Percentiles rank a stretch among this genome's conserved stretches.
Evolutionary conservation across 306 rosid genomes (phyloP).

Genomic region (Prunus mira): DNA sequence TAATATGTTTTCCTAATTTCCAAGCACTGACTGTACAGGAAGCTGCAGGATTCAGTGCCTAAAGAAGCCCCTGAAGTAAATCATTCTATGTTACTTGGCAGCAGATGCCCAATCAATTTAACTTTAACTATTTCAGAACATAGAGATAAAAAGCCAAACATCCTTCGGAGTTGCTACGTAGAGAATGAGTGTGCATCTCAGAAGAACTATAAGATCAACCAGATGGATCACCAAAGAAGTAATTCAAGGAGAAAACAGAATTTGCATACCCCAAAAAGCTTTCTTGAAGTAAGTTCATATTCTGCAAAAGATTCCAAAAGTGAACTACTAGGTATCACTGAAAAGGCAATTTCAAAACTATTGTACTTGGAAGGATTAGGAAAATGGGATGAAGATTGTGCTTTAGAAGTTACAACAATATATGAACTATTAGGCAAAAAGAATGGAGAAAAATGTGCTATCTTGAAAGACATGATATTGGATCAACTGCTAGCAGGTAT

Average conservation of each 20-base stretch:
- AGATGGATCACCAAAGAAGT: slow-evolving; percentile 34
- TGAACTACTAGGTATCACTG: slow-evolving; percentile 33
- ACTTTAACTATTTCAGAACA: slow-evolving; percentile 34
- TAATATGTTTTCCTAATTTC: slow-evolving; percentile 24
- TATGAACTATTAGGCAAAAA: slow-evolving; percentile 51
- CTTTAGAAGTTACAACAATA: slow-evolving; percentile 52
- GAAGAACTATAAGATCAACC: slow-evolving; percentile 29
- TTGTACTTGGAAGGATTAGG: slow-evolving; percentile 46
- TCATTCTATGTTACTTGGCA: slow-evolving; percentile 27
- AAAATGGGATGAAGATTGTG: slow-evolving; percentile 51
- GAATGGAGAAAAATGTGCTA: slow-evolving; percentile 38
- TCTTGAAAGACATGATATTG: slow-evolving; percentile 70
- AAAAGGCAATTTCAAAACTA: slow-evolving; percentile 39
- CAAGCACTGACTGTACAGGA: slow-evolving; percentile 38
- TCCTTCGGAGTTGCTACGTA: background rate
- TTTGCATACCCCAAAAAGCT: slow-evolving; percentile 27
- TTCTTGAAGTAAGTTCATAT: slow-evolving; percentile 31
- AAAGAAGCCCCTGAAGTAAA: slow-evolving; percentile 28
- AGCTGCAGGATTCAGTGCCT: slow-evolving; percentile 30
- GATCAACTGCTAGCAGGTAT: slow-evolving; percentile 60
- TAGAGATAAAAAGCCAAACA: slow-evolving; percentile 28
- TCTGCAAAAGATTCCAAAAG: slow-evolving; percentile 41
- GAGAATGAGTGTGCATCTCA: too few relatives aligned
- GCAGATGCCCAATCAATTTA: slow-evolving; percentile 21
- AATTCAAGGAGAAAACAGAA: slow-evolving; percentile 28